These are phyloP conservation scores for Globisporangium spiculum DNA, from an alignment of 352 stramenopile genomes.

Conservation along the genomic window DNA sequence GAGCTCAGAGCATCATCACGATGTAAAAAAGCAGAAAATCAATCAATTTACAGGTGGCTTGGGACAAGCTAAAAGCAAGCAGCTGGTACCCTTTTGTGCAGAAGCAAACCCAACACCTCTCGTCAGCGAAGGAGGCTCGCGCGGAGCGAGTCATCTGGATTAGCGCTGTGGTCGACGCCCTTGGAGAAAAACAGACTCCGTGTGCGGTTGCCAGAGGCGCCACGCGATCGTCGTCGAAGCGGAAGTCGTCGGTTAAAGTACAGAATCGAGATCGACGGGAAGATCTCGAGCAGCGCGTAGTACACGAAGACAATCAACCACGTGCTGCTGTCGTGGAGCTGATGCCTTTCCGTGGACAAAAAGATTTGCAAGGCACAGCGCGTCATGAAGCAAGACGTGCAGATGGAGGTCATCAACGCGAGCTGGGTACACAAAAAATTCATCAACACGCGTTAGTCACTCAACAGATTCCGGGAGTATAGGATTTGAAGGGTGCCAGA, in stretches of 20 bases:
- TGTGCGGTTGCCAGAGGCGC: conserved; percentile 7
- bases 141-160: conserved; percentile 27
- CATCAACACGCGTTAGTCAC: background rate
- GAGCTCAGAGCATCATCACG: background rate
- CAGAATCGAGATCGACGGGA: conserved; percentile 70
- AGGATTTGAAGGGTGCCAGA: background rate
- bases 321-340: conserved; percentile 72
- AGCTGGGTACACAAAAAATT: conserved; percentile 24
- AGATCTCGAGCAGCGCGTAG: conserved; percentile 78
- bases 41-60: background rate
- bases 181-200: conserved; percentile 51
- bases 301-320: conserved; percentile 83
- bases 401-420: conserved; percentile 76
- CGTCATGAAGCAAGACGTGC: conserved; percentile 79
- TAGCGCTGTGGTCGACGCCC: conserved; percentile 13
- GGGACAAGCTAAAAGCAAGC: background rate
- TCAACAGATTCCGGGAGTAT: background rate
- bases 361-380: conserved; percentile 70
- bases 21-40: background rate
- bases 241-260: conserved; percentile 85
- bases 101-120: background rate
- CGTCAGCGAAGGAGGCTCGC: conserved; percentile 44
- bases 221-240: conserved; percentile 28
- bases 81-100: background rate
- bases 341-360: conserved; percentile 62